Base-by-base conservation (phyloP, 306 rosid species). In the Prunus campanulata region DNA sequence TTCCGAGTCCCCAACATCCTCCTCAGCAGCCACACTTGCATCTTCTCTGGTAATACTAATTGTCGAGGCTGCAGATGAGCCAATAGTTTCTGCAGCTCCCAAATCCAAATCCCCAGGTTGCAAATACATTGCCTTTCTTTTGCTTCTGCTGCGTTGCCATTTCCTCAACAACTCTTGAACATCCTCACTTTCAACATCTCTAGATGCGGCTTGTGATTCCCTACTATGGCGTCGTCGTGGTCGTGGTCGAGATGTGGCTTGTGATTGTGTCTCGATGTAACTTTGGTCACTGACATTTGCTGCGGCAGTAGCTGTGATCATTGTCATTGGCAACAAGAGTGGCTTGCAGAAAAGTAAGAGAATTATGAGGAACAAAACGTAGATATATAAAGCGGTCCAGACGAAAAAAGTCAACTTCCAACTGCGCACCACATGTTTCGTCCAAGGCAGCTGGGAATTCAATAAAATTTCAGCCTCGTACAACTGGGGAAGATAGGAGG, bases 401-500 rank as follows among this genome's bases (percentile, higher is more conserved):
- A 95, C 86, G 54, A 81, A 95, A 47, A 86, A 84, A 15, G 97
- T 89, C 97, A 97, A 92, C 71, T 79, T 92, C 98, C 98, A 92
- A 35, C 83, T 79, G 24, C 74, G 74, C 55, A 95, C 75, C 44
- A 95, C 44, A 18, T 90, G 83, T 82, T 88, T 90, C 0, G 82
- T 25, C 92, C 88, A 85, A 3, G 98, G 96, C 20, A 89, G 81
- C 51, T 80, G 83, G 7, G 96, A 90, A 5, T 84, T 84, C 22
- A 95, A 60, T 22, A 81, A 8, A 16, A 95, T 82, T 8, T 84
- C 85, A 3, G 96, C 93, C 86, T 92, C 92, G 49, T 92, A 92
- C 61, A 92, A 59, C 66, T 88, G 88, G 13, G 96, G 97, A 39
- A 88, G 84, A 12, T 78, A 84, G 5, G 80, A 67, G 1, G 92